Base-by-base conservation (phyloP, 2,329 filamentous ascomycete species). In the Microsporum ferrugineum region DNA sequence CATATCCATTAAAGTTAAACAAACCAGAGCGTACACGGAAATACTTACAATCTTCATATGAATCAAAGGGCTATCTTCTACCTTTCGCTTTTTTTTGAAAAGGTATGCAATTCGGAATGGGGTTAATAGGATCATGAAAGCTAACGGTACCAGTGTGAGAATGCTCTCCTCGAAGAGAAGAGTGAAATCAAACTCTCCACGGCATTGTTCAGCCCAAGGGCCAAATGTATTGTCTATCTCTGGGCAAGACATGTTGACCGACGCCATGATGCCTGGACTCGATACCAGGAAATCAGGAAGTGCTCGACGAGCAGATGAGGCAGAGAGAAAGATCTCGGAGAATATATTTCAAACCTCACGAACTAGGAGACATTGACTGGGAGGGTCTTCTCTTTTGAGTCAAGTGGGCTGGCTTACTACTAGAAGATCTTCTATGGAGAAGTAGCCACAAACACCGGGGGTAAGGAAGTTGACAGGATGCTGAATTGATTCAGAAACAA, bases 151-250 rank as follows among this genome's bases (percentile, higher is more conserved):
- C 33, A 75, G 69, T 23, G 69, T 67, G 55, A 77, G 66, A 39
- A 78, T 71, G 1, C 70, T 70, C 61, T 78, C 75, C 63, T 78
- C 76, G 61, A 78, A 78, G n/a, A 78, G 68, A 53, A 78, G 69
- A 27, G 76, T 76, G 63, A 78, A 78, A 61, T 78, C 76, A 63
- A 78, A 77, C 10, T 69, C 71, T 23, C 71, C 71, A 27, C 73
- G 71, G 68, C 74, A 76, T 43, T 67, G 65, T 23, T 65, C 62
- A 8, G 71, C 71, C 62, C 70, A 69, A 60, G 70, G 69, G 31
- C 66, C 69, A 41, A 76, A 66, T 5, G 70, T 68, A 61, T 75
- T 71, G 64, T 75, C 73, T 47, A 71, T 64, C 63, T 68, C 66
- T 27, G 61, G 66, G 66, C 72, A 75, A 59, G 64, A 55, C 34